Evolutionary conservation across 1,139 yeast genomes (phyloP), one percentile per base, ranked within the genome.

Genomic region (Geotrichum candidum): DNA sequence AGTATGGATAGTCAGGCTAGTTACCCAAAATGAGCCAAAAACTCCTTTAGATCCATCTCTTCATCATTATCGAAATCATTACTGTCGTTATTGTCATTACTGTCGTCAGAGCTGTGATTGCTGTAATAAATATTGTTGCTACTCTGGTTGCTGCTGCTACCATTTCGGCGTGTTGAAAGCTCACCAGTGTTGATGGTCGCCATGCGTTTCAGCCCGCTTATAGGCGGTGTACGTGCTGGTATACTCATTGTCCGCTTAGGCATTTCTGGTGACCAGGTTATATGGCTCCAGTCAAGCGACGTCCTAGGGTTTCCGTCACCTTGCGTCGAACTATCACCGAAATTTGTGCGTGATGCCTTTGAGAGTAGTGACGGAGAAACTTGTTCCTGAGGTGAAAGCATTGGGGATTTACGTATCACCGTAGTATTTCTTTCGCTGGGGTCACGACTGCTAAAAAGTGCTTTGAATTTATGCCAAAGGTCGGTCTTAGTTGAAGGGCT

Each of bases 11-110:
- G 18, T 18, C 23, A 41, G 10, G 22, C 48, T 41, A 3, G 3
- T 18, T 41, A 41, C 23, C 48, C 22, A 15, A 41, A 23, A 6
- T 6, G 5, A 23, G 57, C 57, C 15, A 54, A 45, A 45, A 54
- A 54, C 18, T 54, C 57, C 13, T 29, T 35, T 45, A 54, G 25
- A 15, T 51, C 57, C 23, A 54, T 25, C 31, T 54, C 57, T 22
- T 25, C 25, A 35, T 35, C 1, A 9, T 31, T 41, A 22, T 25
- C 25, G 22, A 25, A 5, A 11, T 31, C 38, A 27, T 56, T 23
- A 11, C 45, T 31, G 22, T 45, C 15, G 11, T 23, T 54, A 29
- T 25, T 15, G 51, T 35, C 38, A 18, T 50, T 23, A 23, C 22
- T 35, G 54, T 53, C 23, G 56, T 11, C 13, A 6, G 7, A 29